Base-by-base conservation (phyloP, 176 grass and related monocot genomes). In the Raddia distichophylla region DNA sequence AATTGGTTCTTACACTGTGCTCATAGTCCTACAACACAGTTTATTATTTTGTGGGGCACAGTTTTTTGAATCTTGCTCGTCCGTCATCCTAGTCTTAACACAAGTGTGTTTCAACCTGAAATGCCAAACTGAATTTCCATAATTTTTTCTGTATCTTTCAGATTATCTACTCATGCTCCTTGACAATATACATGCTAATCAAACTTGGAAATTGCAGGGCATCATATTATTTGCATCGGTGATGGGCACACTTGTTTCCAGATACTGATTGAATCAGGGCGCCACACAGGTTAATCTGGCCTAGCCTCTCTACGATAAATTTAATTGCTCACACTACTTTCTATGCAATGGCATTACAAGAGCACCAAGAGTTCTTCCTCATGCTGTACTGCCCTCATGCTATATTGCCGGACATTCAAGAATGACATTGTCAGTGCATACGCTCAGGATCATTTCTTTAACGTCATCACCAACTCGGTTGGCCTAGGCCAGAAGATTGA, bases 381-480 rank as follows among this genome's bases (percentile, higher is more conserved):
- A 93, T 99, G 27, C 27, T 27, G 27, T 27, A 27, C 27, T 27
- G 27, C 27, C 27, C 27, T 27, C 27, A 27, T 27, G 96, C 32
- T 99, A 15, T 99, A 99, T 60, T 99, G 96, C 52, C 84, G 96
- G 16, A 80, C 85, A 2, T 99, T 99, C 85, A 84, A 93, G 82
- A 99, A 99, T 1, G 96, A 95, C 64, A 99, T 99, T 8, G 93
- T 99, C 15, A 65, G 76, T 18, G 93, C 96, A 0, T 99, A 99
- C 19, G 96, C 93, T 8, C 96, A 93, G 64, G 96, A 99, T 32
- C 96, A 99, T 63, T 95, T 95, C 82, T 99, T 99, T 18, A 93
- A 99, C 60, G 96, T 99, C 15, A 95, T 99, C 69, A 99, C 96
- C 4, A 99, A 99, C 86, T 95, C 91, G 2, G 85, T 99, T 40